Evolutionary conservation across 1,284 basidiomycete species (phyloP).

Genomic region (Golubevia sp.): DNA sequence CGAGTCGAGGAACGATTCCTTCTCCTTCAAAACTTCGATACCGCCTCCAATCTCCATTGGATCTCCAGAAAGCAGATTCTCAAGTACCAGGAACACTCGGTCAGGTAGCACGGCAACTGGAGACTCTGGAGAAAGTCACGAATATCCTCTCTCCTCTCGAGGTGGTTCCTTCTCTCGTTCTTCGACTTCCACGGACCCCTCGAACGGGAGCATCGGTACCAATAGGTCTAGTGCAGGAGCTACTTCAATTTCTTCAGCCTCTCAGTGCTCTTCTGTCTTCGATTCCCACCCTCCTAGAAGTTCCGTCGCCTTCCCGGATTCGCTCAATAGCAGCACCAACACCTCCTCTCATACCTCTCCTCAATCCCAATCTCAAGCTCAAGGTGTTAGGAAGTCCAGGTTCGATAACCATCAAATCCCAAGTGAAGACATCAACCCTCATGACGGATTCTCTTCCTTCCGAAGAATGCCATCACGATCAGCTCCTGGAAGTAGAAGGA

Average conservation of each 20-base stretch:
- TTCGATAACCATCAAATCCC: background rate
- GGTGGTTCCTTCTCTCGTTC: background rate
- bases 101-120: background rate
- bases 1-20: no score
- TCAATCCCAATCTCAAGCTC: background rate
- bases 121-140: background rate
- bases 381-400: background rate
- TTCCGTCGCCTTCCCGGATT: background rate
- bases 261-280: background rate
- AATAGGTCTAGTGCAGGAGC: background rate
- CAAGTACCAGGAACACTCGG: background rate
- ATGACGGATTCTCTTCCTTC: conserved; percentile 21
- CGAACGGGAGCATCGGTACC: no score
- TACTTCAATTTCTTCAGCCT: background rate
- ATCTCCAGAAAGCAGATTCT: background rate
- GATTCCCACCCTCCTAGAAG: no score
- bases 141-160: background rate
- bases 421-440: conserved; percentile 17
- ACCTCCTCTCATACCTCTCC: background rate
- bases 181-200: no score
- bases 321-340: background rate
- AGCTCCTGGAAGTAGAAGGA: conserved; percentile 25
- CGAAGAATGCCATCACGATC: conserved; percentile 31
- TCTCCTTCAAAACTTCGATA: background rate
- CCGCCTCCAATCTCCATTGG: background rate